Evolutionary conservation across 805 yeast species (phyloP).

Genomic region (Candida sakaeoensis): DNA sequence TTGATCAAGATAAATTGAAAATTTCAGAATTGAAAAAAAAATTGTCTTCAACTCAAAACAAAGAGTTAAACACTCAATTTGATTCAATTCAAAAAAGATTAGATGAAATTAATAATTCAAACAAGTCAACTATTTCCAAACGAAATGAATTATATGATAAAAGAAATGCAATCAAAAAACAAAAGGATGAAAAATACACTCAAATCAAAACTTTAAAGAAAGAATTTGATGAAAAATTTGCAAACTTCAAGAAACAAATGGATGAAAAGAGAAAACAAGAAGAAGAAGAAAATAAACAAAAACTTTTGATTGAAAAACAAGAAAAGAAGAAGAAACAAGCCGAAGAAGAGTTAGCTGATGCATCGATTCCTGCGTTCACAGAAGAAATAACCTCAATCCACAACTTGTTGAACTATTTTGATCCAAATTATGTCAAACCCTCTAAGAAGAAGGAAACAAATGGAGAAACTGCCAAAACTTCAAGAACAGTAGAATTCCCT

Average conservation of each 20-base stretch:
- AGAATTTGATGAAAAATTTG: constrained; percentile 72
- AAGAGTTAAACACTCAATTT: constrained; percentile 64
- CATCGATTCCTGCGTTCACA: constrained; percentile 80
- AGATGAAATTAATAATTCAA: constrained; percentile 58
- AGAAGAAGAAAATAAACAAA: constrained; percentile 61
- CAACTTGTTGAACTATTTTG: constrained; percentile 66
- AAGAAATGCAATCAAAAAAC: constrained; percentile 63
- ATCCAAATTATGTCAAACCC: constrained; percentile 61
- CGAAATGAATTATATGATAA: constrained; percentile 59
- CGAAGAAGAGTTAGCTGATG: constrained; percentile 67
- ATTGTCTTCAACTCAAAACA: constrained; percentile 54
- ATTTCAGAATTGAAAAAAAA: constrained; percentile 71
- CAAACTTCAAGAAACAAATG: constrained; percentile 63
- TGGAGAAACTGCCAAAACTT: constrained; percentile 19
- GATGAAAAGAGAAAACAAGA: constrained; percentile 68
- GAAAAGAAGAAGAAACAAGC: constrained; percentile 52
- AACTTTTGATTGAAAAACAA: constrained; percentile 48
- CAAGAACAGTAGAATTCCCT: constrained; percentile 58
- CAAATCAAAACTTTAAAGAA: constrained; percentile 65
- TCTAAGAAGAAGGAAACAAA: constrained; percentile 19
- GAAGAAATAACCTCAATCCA: constrained; percentile 75
- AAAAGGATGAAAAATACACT: constrained; percentile 65
- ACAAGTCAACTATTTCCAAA: constrained; percentile 61
- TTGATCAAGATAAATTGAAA: constrained; percentile 75
- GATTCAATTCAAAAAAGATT: constrained; percentile 67